phyloP scores from a whole-genome alignment of 768 basidiomycete species.

The Auricularia sp. region DNA sequence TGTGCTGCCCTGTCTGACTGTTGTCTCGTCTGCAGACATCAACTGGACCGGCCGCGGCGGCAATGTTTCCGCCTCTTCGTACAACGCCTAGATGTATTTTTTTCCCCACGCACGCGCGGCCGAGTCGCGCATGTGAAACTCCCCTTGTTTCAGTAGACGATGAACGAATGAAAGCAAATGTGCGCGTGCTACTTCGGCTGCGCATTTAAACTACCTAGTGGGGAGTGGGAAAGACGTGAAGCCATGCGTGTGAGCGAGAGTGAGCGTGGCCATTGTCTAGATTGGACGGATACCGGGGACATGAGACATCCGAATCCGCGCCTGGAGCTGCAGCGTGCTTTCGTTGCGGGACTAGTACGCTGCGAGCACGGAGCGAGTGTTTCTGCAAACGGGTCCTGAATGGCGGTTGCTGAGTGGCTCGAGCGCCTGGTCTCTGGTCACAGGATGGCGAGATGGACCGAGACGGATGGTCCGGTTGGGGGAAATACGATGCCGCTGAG shows the following conservation, averaged over 20 bases:
- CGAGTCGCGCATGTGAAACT: background rate
- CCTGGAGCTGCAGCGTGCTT: too few species aligned
- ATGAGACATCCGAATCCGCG: too few species aligned
- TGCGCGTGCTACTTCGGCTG: background rate
- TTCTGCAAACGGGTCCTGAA: too few species aligned
- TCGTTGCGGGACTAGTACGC: too few species aligned
- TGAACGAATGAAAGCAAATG: background rate
- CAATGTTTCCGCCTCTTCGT: conserved; percentile 82
- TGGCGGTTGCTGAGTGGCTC: too few species aligned
- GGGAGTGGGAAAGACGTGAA: background rate
- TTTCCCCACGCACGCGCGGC: background rate
- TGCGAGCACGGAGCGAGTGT: too few species aligned
- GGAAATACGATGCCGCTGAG: background rate
- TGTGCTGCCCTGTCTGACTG: background rate
- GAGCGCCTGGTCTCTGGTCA: too few species aligned
- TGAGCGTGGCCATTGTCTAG: too few species aligned
- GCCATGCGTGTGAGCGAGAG: too few species aligned
- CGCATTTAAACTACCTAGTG: background rate
- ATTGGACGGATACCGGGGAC: too few species aligned
- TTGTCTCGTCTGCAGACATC: conserved; percentile 46
- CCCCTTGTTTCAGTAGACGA: background rate
- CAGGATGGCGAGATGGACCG: background rate
- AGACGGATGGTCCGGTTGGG: background rate
- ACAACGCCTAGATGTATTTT: conserved; percentile 43
- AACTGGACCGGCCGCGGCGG: conserved; percentile 99